Evolutionary conservation across 305 asterid genomes (phyloP), one percentile per base, ranked within the genome.

Genomic region (Striga hermonthica): DNA sequence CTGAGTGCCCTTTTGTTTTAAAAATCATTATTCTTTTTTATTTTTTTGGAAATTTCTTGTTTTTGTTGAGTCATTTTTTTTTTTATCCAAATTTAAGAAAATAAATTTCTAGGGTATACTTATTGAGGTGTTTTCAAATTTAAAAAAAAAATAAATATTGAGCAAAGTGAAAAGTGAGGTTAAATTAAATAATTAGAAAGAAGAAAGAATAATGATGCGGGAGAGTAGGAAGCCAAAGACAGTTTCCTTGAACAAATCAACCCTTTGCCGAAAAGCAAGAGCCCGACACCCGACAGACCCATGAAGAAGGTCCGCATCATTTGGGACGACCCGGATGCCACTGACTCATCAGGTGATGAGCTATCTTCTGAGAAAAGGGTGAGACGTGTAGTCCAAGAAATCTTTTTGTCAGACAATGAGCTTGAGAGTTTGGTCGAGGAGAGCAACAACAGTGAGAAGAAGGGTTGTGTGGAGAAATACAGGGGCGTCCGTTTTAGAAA

Each of bases 271-370:
- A 31, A 89, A 75, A 28, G 50, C 48, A 0, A 76, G 67, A 58
- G 5, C 9, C 1, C 62, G 63, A 49, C 66, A 49, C 66, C 67
- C 5, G 84, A 80, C 12, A 40, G 49, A 43, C 71, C 81, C 39
- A 67, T 70, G 78, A 81, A 86, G 60, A 85, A 57, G 66, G 67
- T 94, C 16, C 82, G 89, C 62, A 74, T 94, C 6, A 53, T 85
- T 31, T 86, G 81, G 49, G 16, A 79, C 22, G 99, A 94, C 57
- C 99, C 99, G 35, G 82, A 90, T 67, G 96, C 96, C 3, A 94
- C 99, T 0, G 99, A 94, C 73, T 81, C 95, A 0, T 90, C 99
- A 0, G 95, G 81, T 67, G 97, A 90, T 39, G 99, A 93, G 52
- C 71, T 70, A 4, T 63, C 44, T 0, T 4, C 13, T 13, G 57